These are phyloP conservation scores for Yamadazyma sp. DNA, from an alignment of 805 yeast genomes.

Conservation along the genomic window DNA sequence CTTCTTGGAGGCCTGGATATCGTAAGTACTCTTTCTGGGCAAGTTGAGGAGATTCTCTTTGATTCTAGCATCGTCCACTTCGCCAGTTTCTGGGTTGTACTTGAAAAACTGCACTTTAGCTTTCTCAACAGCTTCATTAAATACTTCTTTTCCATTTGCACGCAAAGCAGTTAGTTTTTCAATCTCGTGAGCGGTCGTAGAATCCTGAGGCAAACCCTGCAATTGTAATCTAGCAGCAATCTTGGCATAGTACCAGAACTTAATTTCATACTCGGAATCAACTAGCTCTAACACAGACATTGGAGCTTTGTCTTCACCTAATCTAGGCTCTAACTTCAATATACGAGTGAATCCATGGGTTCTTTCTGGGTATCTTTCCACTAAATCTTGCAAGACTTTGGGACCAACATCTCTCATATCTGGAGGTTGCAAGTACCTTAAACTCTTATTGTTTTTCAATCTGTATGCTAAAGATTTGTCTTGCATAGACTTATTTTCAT, in stretches of 20 bases:
- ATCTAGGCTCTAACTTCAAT: conserved; percentile 76
- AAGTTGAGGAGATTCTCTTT: conserved; percentile 31
- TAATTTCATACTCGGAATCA: conserved; percentile 62
- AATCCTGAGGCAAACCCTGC: conserved; percentile 53
- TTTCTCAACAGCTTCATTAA: conserved; percentile 61
- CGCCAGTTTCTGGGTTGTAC: conserved; percentile 29
- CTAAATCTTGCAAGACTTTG: conserved; percentile 66
- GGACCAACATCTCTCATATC: conserved; percentile 43
- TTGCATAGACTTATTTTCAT: conserved; percentile 23
- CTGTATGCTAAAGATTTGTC: conserved; percentile 16
- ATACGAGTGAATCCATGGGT: conserved; percentile 85
- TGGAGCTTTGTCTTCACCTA: conserved; percentile 83
- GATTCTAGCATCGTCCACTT: conserved; percentile 23
- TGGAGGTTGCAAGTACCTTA: conserved; percentile 49
- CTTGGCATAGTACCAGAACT: conserved; percentile 76
- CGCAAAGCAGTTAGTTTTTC: conserved; percentile 47
- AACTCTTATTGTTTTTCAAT: conserved; percentile 18
- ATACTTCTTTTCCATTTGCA: conserved; percentile 51
- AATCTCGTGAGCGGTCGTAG: conserved; percentile 55
- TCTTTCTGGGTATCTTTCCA: conserved; percentile 61
- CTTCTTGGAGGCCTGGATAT: conserved; percentile 33
- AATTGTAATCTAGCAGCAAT: conserved; percentile 76
- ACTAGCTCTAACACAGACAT: conserved; percentile 87
- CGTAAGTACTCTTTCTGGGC: conserved; percentile 29
- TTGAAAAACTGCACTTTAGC: conserved; percentile 38